Evolutionary conservation across 345 rosid genomes (phyloP), one percentile per base, ranked within the genome.

Genomic region (Erysimum cheiranthoides): DNA sequence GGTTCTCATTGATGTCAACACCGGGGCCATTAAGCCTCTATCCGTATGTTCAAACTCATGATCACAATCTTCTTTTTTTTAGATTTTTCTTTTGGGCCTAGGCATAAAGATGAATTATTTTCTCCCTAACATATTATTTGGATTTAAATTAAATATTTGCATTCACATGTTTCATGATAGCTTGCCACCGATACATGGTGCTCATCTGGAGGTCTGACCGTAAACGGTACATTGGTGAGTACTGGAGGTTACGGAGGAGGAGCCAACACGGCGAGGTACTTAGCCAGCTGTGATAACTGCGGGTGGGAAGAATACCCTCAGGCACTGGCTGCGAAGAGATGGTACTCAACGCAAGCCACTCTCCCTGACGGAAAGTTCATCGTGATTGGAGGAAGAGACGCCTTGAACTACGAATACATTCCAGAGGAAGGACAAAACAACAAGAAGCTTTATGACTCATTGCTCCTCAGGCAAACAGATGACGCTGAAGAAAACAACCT

Each of bases 151-250:
- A 62, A 42, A 49, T 59, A 58, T 71, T 53, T 64, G 7, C 34
- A n/a, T 71, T 56, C 40, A 56, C 61, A 46, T 71, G 49, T 65
- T 65, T 71, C 13, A 51, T 54, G 53, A 56, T 73, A 90, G 97
- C 83, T 90, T 13, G 8, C 71, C 17, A 87, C 90, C 0, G 99
- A 95, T 66, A 91, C 99, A 11, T 95, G 99, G 99, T 95, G 99
- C 65, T 95, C 99, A 10, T 95, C 97, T 0, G 99, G 99, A 62
- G 97, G 96, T 31, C 82, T 95, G 8, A 79, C 84, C 0, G 5
- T 73, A 4, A 86, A 95, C 17, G 97, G 99, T 3, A 84, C 86
- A 25, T 54, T 95, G 16, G 86, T 92, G 34, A 80, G 97, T 60
- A 89, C 97, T 0, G 99, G 99, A 34, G 99, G 99, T 4, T 89